Evolutionary conservation across 1,139 yeast species (phyloP).

Genomic region (Protomyces arabidopsidicola): DNA sequence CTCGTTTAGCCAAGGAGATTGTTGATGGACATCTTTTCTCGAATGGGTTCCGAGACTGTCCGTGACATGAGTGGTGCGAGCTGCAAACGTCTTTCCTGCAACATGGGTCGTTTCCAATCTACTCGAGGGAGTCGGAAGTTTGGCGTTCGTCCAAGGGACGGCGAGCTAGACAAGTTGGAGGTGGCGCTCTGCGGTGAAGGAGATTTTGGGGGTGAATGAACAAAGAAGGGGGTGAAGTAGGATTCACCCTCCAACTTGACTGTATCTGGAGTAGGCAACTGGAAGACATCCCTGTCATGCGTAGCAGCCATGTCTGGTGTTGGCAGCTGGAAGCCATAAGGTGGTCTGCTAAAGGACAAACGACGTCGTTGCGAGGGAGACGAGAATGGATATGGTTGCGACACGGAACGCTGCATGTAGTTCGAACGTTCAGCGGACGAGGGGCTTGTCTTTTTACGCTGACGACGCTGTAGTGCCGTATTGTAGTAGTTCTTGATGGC

Average conservation of each 20-base stretch:
- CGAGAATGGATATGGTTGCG: background rate
- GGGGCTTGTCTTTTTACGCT: background rate
- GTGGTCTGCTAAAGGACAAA: background rate
- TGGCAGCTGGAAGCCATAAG: background rate
- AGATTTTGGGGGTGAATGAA: background rate
- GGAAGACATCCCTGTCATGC: background rate
- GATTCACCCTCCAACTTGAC: background rate
- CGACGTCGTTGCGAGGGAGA: background rate
- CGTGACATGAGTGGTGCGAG: background rate
- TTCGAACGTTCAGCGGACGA: background rate
- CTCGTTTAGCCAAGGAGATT: background rate
- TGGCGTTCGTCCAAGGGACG: background rate
- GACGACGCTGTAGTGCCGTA: slow-evolving; percentile 20
- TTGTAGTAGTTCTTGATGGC: slow-evolving; percentile 97
- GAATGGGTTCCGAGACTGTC: background rate
- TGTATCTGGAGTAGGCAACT: background rate
- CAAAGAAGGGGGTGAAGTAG: background rate
- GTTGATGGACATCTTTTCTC: background rate
- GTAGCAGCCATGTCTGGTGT: background rate
- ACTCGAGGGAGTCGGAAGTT: background rate
- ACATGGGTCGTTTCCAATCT: background rate
- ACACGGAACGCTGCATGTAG: background rate
- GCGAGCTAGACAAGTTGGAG: background rate
- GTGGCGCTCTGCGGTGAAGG: background rate
- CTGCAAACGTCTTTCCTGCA: background rate